phyloP scores from a whole-genome alignment of 768 basidiomycete species.

The Ramaria sp. region DNA sequence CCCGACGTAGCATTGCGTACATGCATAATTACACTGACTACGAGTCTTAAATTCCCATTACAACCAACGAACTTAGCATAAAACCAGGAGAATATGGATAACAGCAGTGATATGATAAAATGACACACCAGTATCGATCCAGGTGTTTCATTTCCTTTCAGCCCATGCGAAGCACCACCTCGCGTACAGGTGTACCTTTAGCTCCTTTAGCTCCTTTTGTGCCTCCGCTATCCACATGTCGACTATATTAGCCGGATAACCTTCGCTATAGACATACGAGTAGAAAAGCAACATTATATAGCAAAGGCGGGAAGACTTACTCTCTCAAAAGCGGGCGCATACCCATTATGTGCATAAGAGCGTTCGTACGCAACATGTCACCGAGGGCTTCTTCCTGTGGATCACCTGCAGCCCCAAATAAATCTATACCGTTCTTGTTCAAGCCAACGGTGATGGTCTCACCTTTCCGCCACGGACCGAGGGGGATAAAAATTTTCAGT shows the following conservation, averaged over 20 bases:
- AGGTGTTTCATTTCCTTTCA: conserved; percentile 13
- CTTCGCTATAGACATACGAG: conserved; percentile 15
- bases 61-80: too few species aligned
- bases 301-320: neutral
- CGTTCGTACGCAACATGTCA: conserved; percentile 21
- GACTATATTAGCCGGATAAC: conserved; percentile 21
- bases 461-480: conserved; percentile 23
- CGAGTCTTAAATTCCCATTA: too few species aligned
- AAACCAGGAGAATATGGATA: too few species aligned
- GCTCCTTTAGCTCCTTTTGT: conserved; percentile 17
- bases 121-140: neutral
- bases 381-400: conserved; percentile 17
- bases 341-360: conserved; percentile 18
- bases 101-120: too few species aligned
- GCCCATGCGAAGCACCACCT: conserved; percentile 25
- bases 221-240: conserved; percentile 20
- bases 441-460: neutral
- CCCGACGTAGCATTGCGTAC: too few species aligned
- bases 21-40: too few species aligned
- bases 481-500: conserved; percentile 22
- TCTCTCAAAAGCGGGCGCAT: conserved; percentile 20
- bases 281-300: neutral
- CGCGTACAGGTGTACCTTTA: conserved; percentile 18
- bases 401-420: conserved; percentile 12
- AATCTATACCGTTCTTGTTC: neutral